Percentiles rank a stretch among this genome's conserved stretches.
These are phyloP conservation scores for Globisporangium viniferum DNA, from an alignment of 352 stramenopile species.

Conservation along the genomic window DNA sequence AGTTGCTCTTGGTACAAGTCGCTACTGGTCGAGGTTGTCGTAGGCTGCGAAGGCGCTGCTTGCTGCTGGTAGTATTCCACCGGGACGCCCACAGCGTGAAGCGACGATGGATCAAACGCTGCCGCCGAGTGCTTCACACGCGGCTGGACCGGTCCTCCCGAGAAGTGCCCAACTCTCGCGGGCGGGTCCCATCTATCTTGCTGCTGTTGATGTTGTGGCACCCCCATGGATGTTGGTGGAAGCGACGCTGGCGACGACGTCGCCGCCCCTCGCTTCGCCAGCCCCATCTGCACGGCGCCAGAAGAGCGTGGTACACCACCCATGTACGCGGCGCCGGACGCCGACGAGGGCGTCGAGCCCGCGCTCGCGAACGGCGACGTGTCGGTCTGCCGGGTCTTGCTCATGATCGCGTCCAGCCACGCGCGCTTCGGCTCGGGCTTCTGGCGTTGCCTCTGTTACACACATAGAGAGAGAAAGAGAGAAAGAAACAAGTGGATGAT, in stretches of 20 bases:
- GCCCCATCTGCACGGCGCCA: background rate
- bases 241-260: background rate
- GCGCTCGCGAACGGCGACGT: constrained; percentile 9
- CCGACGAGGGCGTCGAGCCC: constrained; percentile 15
- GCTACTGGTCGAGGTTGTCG: background rate
- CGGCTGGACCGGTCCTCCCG: background rate
- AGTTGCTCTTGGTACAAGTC: constrained; percentile 22
- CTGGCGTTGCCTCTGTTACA: constrained; percentile 11
- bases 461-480: background rate
- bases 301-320: background rate
- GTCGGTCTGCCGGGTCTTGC: constrained; percentile 39
- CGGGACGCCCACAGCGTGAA: background rate
- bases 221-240: background rate
- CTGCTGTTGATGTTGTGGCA: constrained; percentile 11
- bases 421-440: constrained; percentile 49
- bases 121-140: background rate
- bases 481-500: background rate
- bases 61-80: background rate
- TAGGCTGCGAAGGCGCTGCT: background rate
- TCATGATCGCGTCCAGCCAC: constrained; percentile 77
- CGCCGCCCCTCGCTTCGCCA: background rate
- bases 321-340: background rate
- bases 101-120: background rate
- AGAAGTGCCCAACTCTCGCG: background rate
- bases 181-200: constrained; percentile 8